These are phyloP conservation scores for Elymus sibiricus DNA, from an alignment of 176 grass and related monocot species.

Conservation along the genomic window DNA sequence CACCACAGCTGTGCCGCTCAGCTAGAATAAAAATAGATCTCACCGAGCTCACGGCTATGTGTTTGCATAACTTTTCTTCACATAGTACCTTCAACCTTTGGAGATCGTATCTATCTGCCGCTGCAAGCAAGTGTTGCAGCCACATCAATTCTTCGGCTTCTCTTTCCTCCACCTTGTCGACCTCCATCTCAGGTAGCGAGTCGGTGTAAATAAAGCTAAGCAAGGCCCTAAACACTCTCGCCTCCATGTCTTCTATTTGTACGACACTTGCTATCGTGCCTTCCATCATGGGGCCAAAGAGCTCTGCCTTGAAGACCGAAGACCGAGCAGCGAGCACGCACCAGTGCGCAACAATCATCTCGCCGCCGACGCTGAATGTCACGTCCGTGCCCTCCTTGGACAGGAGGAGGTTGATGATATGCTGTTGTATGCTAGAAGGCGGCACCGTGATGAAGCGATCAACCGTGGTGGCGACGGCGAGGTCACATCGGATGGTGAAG, in stretches of 20 bases:
- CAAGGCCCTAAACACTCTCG: background rate
- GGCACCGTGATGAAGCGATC: background rate
- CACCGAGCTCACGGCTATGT: background rate
- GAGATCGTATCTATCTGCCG: background rate
- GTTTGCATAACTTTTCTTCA: background rate
- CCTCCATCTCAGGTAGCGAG: background rate
- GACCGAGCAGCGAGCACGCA: background rate
- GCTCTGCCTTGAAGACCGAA: background rate
- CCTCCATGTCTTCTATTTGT: background rate
- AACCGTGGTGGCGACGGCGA: background rate
- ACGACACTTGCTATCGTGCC: background rate
- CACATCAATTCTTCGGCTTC: background rate
- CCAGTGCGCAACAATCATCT: background rate
- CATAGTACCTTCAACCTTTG: background rate
- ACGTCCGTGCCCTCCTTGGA: background rate
- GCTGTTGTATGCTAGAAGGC: background rate
- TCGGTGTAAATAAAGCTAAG: background rate
- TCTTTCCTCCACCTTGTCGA: background rate
- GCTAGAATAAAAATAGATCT: background rate
- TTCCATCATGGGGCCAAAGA: constrained; percentile 3
- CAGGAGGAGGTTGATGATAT: background rate
- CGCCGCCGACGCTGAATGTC: background rate
- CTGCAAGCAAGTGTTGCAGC: background rate
- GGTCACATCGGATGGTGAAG: constrained; percentile 8
- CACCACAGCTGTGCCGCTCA: background rate